Percentiles rank a stretch among this genome's conserved stretches.
Conservation (phyloP, 129 eudicot genomes). For the Ambrosia artemisiifolia region DNA sequence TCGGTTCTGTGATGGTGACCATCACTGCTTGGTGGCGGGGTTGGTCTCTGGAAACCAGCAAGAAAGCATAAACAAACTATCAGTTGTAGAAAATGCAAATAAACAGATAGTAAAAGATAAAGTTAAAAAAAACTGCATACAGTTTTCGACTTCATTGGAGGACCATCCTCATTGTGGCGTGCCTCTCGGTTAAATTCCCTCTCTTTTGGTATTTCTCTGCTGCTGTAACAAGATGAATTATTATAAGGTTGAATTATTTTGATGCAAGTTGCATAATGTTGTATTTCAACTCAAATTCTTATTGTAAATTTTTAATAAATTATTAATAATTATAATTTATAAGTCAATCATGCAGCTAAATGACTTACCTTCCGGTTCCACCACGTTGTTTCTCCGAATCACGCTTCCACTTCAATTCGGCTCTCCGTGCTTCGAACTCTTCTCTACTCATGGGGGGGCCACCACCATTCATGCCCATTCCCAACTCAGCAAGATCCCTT, state of each 20-base stretch:
- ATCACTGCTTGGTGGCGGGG: slow-evolving; percentile 40
- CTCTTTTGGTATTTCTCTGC: slow-evolving; percentile 62
- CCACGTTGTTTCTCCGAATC: slow-evolving; percentile 70
- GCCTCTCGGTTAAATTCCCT: slow-evolving; percentile 67
- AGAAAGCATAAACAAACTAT: neutral
- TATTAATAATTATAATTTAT: neutral
- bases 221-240: slow-evolving; percentile 22
- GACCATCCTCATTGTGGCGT: slow-evolving; percentile 46
- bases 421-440: slow-evolving; percentile 93
- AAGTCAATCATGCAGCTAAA: neutral
- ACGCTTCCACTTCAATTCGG: slow-evolving; percentile 68
- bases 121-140: slow-evolving; percentile 46
- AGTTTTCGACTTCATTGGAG: slow-evolving; percentile 58
- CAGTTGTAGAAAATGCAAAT: neutral
- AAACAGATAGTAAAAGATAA: neutral
- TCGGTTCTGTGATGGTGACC: slow-evolving; percentile 47
- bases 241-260: neutral
- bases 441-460: slow-evolving; percentile 86
- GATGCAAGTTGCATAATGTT: neutral
- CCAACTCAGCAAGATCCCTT: slow-evolving; percentile 85
- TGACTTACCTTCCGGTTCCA: slow-evolving; percentile 43
- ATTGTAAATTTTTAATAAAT: neutral
- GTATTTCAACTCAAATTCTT: neutral
- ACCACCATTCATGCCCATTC: slow-evolving; percentile 77
- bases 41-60: slow-evolving; percentile 40